A percentile compares a stretch with the other conserved stretches of the same genome.
These are phyloP conservation scores for Pseudocercospora cruenta DNA, from an alignment of 2,329 filamentous ascomycete species.

Conservation along the genomic window DNA sequence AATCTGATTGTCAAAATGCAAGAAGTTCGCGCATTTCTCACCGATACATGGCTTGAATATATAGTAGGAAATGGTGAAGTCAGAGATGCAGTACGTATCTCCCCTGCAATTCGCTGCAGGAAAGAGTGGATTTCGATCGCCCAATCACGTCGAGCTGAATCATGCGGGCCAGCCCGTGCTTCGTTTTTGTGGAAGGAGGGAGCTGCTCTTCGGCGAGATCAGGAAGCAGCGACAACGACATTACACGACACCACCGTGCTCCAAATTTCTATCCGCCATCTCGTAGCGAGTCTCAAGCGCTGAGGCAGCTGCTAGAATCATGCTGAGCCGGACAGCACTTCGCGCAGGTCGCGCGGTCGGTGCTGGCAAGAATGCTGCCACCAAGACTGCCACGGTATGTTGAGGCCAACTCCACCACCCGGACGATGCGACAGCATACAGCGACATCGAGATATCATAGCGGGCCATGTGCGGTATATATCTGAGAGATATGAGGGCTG, in stretches of 20 bases:
- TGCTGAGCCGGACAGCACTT: constrained; percentile 92
- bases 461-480: background rate
- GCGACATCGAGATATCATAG: background rate
- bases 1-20: no score
- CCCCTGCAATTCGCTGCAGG: background rate
- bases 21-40: no score
- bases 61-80: constrained; percentile 4
- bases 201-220: background rate
- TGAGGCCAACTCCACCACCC: constrained; percentile 13
- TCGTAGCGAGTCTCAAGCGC: constrained; percentile 37
- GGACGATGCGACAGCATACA: constrained; percentile 1
- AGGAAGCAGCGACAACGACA: constrained; percentile 5
- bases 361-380: constrained; percentile 69
- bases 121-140: background rate
- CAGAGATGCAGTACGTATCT: background rate
- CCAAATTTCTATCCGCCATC: constrained; percentile 15
- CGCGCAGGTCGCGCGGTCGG: constrained; percentile 85
- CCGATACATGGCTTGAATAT: no score
- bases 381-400: constrained; percentile 52
- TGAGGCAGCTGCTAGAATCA: constrained; percentile 53
- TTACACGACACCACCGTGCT: constrained; percentile 7
- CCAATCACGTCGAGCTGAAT: constrained; percentile 1
- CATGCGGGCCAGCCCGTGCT: background rate
- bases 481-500: constrained; percentile 22
- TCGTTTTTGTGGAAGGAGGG: constrained; percentile 2